Percentiles rank a stretch among this genome's conserved stretches.
These are phyloP conservation scores for Xerocomus brunneocitrinus DNA, from an alignment of 768 basidiomycete genomes.

Conservation along the genomic window DNA sequence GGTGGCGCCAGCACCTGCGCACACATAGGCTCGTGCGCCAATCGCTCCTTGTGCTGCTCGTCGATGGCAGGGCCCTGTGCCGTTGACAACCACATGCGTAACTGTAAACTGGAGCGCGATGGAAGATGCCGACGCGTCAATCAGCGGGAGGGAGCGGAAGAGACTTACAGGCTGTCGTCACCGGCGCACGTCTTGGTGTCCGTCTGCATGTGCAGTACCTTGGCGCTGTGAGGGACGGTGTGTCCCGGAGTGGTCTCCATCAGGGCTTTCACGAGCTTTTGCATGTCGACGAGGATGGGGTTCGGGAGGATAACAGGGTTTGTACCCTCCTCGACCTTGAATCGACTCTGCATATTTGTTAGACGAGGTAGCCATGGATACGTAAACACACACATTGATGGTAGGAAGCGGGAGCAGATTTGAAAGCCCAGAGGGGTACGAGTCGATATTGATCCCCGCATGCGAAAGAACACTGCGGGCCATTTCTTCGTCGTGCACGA, in stretches of 20 bases:
- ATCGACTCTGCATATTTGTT: slow-evolving; percentile 8
- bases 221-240: slow-evolving; percentile 31
- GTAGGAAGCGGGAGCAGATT: slow-evolving; percentile 10
- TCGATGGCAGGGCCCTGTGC: slow-evolving; percentile 43
- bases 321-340: neutral
- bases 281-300: slow-evolving; percentile 40
- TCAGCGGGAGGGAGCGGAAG: neutral
- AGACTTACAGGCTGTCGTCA: slow-evolving; percentile 46
- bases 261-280: slow-evolving; percentile 35
- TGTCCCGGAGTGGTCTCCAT: slow-evolving; percentile 32
- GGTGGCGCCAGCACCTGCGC: slow-evolving; percentile 13
- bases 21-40: slow-evolving; percentile 8
- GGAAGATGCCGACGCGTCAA: neutral
- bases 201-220: slow-evolving; percentile 29
- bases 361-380: neutral
- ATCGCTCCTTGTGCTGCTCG: slow-evolving; percentile 35
- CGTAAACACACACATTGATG: slow-evolving; percentile 5
- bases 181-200: slow-evolving; percentile 44
- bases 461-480: slow-evolving; percentile 37
- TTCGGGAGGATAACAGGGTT: slow-evolving; percentile 8
- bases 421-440: slow-evolving; percentile 39
- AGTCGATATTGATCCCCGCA: slow-evolving; percentile 38
- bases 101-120: slow-evolving; percentile 29
- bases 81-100: slow-evolving; percentile 47
- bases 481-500: slow-evolving; percentile 42